Conservation (phyloP, 352 stramenopile genomes). For the Phytophthora megakarya region DNA sequence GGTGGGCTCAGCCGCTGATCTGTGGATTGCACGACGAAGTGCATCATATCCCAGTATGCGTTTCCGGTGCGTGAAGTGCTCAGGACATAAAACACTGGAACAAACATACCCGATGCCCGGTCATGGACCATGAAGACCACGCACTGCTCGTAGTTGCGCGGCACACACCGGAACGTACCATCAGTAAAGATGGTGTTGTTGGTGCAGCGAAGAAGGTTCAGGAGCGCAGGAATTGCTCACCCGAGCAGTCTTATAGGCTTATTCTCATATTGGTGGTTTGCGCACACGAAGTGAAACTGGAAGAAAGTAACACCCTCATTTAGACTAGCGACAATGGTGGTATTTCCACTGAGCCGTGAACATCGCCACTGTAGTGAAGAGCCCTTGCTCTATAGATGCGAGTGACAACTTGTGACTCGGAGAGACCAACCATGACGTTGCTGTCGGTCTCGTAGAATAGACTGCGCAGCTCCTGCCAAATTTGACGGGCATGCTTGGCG, state of each 20-base stretch:
- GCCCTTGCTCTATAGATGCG: background rate
- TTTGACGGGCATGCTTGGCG: background rate
- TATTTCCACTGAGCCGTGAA: no score
- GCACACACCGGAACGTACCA: constrained; percentile 24
- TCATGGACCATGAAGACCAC: constrained; percentile 28
- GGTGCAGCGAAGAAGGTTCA: constrained; percentile 18
- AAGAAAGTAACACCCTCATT: constrained; percentile 8
- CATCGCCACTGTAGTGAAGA: background rate
- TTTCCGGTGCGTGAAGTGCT: background rate
- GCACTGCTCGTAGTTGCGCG: constrained; percentile 10
- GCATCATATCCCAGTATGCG: constrained; percentile 25
- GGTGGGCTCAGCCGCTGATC: background rate
- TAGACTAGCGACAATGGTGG: constrained; percentile 4
- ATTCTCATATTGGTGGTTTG: constrained; percentile 4
- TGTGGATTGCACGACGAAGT: constrained; percentile 13
- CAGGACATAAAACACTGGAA: constrained; percentile 24
- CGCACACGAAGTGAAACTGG: constrained; percentile 3
- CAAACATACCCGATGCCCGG: background rate
- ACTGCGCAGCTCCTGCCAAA: background rate
- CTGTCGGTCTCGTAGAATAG: background rate
- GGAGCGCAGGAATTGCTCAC: constrained; percentile 23
- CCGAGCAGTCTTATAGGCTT: constrained; percentile 11
- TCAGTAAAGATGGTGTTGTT: constrained; percentile 28
- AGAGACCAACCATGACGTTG: background rate
- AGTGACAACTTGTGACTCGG: background rate